phyloP scores from a whole-genome alignment of 148 eudicot genomes.

The Suaeda aralocaspica region DNA sequence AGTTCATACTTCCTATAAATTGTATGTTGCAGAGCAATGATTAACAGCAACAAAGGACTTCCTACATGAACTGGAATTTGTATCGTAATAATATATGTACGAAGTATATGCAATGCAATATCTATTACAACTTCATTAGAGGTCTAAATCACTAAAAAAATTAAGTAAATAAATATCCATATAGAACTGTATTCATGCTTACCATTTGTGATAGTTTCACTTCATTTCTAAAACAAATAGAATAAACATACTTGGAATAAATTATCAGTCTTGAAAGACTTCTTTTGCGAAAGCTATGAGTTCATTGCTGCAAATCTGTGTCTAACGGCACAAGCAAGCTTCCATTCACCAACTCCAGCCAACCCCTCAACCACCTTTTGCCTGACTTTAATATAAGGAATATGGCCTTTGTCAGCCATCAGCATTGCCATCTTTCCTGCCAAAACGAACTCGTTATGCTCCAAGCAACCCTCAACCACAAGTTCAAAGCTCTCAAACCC shows the following conservation, averaged over 20 bases:
- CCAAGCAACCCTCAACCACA: constrained; percentile 73
- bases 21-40: not conserved
- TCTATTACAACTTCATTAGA: too few relatives aligned
- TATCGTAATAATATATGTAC: too few relatives aligned
- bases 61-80: not conserved
- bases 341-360: constrained; percentile 57
- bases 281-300: constrained; percentile 56
- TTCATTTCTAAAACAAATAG: too few relatives aligned
- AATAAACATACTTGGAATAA: too few relatives aligned
- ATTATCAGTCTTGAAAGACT: too few relatives aligned
- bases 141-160: too few relatives aligned
- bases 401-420: constrained; percentile 67
- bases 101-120: too few relatives aligned
- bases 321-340: constrained; percentile 67
- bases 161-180: too few relatives aligned
- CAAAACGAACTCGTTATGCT: constrained; percentile 50
- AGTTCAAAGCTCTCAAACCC: constrained; percentile 72
- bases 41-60: not conserved
- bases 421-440: constrained; percentile 62
- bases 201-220: too few relatives aligned
- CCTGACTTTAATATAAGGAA: constrained; percentile 68
- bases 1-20: not conserved
- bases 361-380: constrained; percentile 73
- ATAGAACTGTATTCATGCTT: too few relatives aligned
- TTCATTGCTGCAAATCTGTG: constrained; percentile 57